Percentiles rank a stretch among this genome's conserved stretches.
phyloP scores from a whole-genome alignment of 1,284 basidiomycete genomes.

The Malassezia yamatoensis region DNA sequence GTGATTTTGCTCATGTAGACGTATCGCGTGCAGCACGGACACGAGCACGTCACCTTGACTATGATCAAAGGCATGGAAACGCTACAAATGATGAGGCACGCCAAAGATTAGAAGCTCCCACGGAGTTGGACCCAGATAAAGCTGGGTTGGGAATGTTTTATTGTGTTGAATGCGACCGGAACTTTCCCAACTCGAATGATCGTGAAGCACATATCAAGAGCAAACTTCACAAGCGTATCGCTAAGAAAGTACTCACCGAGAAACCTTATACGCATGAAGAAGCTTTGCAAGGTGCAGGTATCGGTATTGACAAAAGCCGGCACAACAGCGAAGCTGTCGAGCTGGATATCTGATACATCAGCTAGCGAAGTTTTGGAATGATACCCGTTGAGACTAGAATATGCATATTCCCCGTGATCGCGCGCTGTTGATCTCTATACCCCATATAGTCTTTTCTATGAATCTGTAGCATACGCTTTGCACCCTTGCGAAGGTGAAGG shows the following conservation, averaged over 20 bases:
- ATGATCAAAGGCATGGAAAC: conserved; percentile 43
- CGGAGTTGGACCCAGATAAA: conserved; percentile 40
- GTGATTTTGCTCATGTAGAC: conserved; percentile 22
- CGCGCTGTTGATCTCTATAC: too few species aligned
- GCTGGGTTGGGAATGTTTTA: conserved; percentile 47
- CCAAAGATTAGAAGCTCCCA: conserved; percentile 32
- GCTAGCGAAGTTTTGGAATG: background rate
- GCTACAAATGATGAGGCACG: conserved; percentile 32
- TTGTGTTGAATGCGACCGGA: conserved; percentile 45
- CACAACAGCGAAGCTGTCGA: conserved; percentile 16
- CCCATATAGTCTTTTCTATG: too few species aligned
- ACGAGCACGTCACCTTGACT: conserved; percentile 42
- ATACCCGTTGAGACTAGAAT: background rate
- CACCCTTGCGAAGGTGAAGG: too few species aligned
- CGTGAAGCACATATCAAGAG: conserved; percentile 35
- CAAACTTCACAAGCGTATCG: conserved; percentile 44
- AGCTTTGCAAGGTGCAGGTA: conserved; percentile 34
- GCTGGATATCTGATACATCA: background rate
- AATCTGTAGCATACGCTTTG: too few species aligned
- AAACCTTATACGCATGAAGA: conserved; percentile 43
- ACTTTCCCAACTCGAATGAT: conserved; percentile 39
- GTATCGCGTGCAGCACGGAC: conserved; percentile 43
- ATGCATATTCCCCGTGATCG: too few species aligned
- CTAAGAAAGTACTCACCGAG: conserved; percentile 40
- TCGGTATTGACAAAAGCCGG: conserved; percentile 43